Conservation (phyloP, 1,284 basidiomycete species). For the Peniophora sp. region DNA sequence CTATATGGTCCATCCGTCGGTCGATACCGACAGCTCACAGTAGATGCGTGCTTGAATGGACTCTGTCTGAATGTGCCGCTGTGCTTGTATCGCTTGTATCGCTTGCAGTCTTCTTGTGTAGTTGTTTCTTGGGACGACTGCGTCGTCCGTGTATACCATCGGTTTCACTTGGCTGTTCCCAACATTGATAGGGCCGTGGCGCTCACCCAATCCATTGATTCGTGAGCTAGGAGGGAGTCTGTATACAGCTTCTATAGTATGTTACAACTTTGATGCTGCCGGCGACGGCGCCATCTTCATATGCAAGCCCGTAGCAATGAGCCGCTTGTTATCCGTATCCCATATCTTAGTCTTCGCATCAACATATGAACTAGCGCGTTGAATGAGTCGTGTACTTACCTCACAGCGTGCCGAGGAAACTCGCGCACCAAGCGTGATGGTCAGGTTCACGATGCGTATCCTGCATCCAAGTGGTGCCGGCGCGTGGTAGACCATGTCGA, state of each 20-base stretch:
- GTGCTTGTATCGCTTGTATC: conserved; percentile 1
- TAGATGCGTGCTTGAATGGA: conserved; percentile 11
- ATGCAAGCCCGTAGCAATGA: conserved; percentile 39
- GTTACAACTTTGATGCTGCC: neutral
- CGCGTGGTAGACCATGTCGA: conserved; percentile 42
- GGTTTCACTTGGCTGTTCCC: too few relatives aligned
- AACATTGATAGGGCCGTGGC: too few relatives aligned
- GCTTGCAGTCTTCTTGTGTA: too few relatives aligned
- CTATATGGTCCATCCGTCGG: conserved; percentile 77
- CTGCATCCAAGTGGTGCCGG: conserved; percentile 32
- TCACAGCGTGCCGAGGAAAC: conserved; percentile 38
- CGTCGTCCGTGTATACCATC: too few relatives aligned
- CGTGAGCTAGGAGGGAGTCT: too few relatives aligned
- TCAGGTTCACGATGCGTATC: conserved; percentile 33
- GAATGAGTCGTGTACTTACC: conserved; percentile 14
- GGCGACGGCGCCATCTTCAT: conserved; percentile 19
- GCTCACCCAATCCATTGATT: too few relatives aligned
- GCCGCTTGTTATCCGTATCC: conserved; percentile 21
- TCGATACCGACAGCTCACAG: conserved; percentile 52
- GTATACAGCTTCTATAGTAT: neutral
- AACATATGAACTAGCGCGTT: neutral
- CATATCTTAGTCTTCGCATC: conserved; percentile 16
- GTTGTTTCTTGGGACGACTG: too few relatives aligned
- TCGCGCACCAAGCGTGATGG: conserved; percentile 31
- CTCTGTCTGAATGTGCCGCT: conserved; percentile 19